A percentile compares a stretch with the other conserved stretches of the same genome.
phyloP scores from a whole-genome alignment of 768 basidiomycete genomes.

The Gloeophyllum trabeum region DNA sequence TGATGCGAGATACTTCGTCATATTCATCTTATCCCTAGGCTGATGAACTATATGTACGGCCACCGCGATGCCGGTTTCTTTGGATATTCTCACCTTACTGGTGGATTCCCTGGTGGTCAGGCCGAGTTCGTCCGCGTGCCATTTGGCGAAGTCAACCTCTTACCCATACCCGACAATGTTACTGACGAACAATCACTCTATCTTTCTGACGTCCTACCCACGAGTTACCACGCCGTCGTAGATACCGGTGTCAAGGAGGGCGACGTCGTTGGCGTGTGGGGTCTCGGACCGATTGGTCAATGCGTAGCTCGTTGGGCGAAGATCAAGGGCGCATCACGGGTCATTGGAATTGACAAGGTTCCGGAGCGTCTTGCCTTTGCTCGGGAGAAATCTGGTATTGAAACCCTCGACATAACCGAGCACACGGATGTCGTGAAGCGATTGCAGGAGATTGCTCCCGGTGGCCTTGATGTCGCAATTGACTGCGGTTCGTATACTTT shows the following conservation, averaged over 20 bases:
- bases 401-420: constrained; percentile 48
- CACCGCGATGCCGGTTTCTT: constrained; percentile 63
- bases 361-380: constrained; percentile 37
- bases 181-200: constrained; percentile 50
- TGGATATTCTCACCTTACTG: constrained; percentile 61
- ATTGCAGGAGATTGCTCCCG: constrained; percentile 47
- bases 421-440: constrained; percentile 37
- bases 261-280: constrained; percentile 64
- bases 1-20: not conserved
- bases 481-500: constrained; percentile 30
- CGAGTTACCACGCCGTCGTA: constrained; percentile 63
- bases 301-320: constrained; percentile 49
- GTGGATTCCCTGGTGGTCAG: constrained; percentile 68
- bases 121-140: constrained; percentile 69
- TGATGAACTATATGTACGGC: constrained; percentile 52
- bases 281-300: constrained; percentile 58
- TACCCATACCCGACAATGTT: constrained; percentile 56
- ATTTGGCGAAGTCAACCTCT: constrained; percentile 58
- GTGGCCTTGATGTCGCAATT: constrained; percentile 53
- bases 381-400: constrained; percentile 32
- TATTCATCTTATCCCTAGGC: constrained; percentile 13
- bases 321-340: constrained; percentile 55
- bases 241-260: constrained; percentile 67
- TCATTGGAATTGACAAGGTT: constrained; percentile 63
- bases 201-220: constrained; percentile 55